Evolutionary conservation across 176 grass and related monocot species (phyloP).

Genomic region (Puccinellia tenuiflora): DNA sequence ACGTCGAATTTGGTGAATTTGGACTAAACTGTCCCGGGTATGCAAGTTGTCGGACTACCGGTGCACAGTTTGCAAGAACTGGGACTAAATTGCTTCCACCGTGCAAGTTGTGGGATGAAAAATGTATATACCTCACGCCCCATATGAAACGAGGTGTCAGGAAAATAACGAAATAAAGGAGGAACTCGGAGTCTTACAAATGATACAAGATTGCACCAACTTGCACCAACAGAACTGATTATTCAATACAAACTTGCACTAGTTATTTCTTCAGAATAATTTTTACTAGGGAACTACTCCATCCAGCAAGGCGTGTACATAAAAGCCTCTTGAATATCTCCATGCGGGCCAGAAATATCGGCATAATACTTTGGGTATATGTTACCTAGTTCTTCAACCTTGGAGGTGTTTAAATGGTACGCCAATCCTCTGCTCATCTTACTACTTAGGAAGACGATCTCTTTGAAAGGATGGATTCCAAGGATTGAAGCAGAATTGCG

Average conservation of each 20-base stretch:
- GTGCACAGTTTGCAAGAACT: no score
- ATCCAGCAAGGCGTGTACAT: background rate
- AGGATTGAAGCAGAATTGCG: background rate
- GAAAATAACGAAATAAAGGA: background rate
- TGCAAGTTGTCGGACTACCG: no score
- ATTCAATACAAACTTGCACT: background rate
- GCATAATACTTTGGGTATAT: background rate
- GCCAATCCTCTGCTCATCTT: background rate
- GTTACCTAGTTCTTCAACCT: background rate
- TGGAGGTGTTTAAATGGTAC: constrained; percentile 10
- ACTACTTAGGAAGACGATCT: background rate
- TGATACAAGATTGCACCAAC: background rate
- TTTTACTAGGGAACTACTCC: background rate
- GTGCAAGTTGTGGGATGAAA: no score
- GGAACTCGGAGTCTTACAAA: background rate
- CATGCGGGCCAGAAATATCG: background rate
- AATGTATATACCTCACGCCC: no score
- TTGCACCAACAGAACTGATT: no score
- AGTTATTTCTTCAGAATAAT: no score
- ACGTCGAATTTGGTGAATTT: no score
- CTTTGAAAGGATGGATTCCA: constrained; percentile 4
- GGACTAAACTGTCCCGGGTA: no score
- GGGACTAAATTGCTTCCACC: no score
- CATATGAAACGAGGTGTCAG: no score
- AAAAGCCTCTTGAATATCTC: background rate